Percentiles rank a stretch among this genome's conserved stretches.
Conservation (phyloP, 257 asterid species). For the Gentiana macrophylla region DNA sequence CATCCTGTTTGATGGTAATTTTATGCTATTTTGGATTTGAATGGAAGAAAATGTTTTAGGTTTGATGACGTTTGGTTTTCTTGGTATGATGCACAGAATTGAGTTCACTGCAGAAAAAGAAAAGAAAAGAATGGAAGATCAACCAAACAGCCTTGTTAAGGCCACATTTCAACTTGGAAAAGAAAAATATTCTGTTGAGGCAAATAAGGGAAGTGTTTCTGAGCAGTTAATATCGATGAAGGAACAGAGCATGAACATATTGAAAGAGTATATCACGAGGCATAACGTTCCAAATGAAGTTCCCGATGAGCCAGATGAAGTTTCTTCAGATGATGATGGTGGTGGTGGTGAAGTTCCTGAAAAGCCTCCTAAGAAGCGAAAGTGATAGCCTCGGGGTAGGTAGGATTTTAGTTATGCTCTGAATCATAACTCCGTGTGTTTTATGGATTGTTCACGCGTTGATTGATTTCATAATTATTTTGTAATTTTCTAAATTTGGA, state of each 20-base stretch:
- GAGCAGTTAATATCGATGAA: conserved; percentile 62
- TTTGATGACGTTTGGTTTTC: too few relatives aligned
- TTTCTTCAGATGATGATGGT: conserved; percentile 69
- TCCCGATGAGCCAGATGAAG: conserved; percentile 77
- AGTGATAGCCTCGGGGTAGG: conserved; percentile 17
- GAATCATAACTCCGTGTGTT: too few relatives aligned
- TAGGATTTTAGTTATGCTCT: too few relatives aligned
- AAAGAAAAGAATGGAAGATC: conserved; percentile 8
- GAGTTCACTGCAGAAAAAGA: not conserved
- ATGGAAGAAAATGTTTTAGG: too few relatives aligned
- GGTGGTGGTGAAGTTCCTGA: conserved; percentile 38
- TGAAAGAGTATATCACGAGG: conserved; percentile 76
- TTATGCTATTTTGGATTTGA: too few relatives aligned
- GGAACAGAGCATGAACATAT: conserved; percentile 75
- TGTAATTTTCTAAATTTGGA: too few relatives aligned
- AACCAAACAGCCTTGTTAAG: conserved; percentile 27
- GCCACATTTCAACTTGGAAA: conserved; percentile 72
- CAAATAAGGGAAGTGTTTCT: conserved; percentile 54
- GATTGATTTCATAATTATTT: too few relatives aligned
- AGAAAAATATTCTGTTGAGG: conserved; percentile 44
- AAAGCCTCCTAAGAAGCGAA: conserved; percentile 56
- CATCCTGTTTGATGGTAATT: too few relatives aligned
- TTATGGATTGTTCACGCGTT: too few relatives aligned
- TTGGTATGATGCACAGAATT: conserved; percentile 2
- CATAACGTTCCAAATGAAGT: conserved; percentile 72